These are phyloP conservation scores for Spencermartinsiella europaea DNA, from an alignment of 805 yeast genomes.

Conservation along the genomic window DNA sequence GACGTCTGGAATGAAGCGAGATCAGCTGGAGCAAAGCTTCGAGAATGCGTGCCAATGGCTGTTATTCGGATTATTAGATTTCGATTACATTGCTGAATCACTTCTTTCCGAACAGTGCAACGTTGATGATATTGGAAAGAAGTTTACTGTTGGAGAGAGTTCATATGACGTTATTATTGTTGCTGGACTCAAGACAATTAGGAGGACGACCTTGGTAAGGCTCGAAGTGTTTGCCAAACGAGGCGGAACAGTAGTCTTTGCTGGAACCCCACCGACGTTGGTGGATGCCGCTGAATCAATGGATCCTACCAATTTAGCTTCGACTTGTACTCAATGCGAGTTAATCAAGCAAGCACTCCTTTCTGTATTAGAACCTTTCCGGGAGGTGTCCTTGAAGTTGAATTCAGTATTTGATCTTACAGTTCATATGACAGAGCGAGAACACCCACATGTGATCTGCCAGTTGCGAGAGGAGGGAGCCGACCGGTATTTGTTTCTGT, in stretches of 20 bases:
- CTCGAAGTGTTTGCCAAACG: background rate
- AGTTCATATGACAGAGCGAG: background rate
- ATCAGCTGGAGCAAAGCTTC: slow-evolving; percentile 2
- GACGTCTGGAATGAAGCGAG: background rate
- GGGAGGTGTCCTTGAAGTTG: background rate
- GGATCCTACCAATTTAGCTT: background rate
- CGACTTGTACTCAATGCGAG: background rate
- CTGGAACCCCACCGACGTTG: slow-evolving; percentile 1
- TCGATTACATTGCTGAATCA: slow-evolving; percentile 8
- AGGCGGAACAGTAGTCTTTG: slow-evolving; percentile 5
- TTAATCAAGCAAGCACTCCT: background rate
- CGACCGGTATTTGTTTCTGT: slow-evolving; percentile 3
- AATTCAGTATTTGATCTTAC: background rate
- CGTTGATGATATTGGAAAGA: background rate
- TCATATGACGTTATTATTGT: slow-evolving; percentile 6
- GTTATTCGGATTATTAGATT: slow-evolving; percentile 5
- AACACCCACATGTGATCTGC: background rate
- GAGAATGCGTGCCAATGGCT: slow-evolving; percentile 2
- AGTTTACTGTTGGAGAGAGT: slow-evolving; percentile 1
- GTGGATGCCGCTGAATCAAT: slow-evolving; percentile 1
- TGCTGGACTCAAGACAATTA: slow-evolving; percentile 4
- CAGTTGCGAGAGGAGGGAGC: slow-evolving; percentile 4
- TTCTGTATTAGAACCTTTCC: background rate
- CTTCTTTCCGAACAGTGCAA: slow-evolving; percentile 1
- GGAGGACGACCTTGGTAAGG: slow-evolving; percentile 1